Evolutionary conservation across 192 early-diverging fungal genomes (phyloP).

Genomic region (Dissophora globulifera): DNA sequence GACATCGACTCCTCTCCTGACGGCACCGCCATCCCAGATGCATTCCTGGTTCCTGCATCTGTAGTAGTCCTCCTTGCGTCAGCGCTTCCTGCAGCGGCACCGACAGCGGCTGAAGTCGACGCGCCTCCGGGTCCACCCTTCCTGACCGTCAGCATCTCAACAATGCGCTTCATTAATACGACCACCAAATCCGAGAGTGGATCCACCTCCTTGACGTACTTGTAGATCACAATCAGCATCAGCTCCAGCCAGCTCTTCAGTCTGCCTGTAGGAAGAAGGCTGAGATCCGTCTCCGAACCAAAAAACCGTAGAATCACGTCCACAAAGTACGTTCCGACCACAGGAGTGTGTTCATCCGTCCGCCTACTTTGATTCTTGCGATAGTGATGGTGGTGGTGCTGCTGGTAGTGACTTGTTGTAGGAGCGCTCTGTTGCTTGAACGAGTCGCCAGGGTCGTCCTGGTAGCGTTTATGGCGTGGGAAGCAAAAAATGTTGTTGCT

Average conservation of each 20-base stretch:
- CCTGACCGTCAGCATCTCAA: conserved; percentile 45
- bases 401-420: conserved; percentile 45
- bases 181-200: conserved; percentile 40
- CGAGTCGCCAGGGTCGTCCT: conserved; percentile 5
- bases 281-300: conserved; percentile 59
- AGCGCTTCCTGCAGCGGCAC: not conserved
- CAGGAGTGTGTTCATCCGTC: conserved; percentile 27
- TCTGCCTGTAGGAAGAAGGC: conserved; percentile 55
- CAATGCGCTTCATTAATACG: conserved; percentile 50
- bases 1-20: conserved; percentile 35
- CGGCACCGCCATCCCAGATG: not conserved
- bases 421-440: conserved; percentile 1
- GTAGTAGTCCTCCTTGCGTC: not conserved
- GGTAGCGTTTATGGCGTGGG: conserved; percentile 10
- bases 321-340: conserved; percentile 61
- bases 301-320: conserved; percentile 66
- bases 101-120: not conserved
- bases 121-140: not conserved
- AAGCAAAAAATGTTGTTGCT: conserved; percentile 17
- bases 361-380: conserved; percentile 16
- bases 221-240: conserved; percentile 67
- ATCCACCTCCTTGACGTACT: conserved; percentile 50
- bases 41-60: not conserved
- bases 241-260: conserved; percentile 67
- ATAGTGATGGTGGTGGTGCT: conserved; percentile 47